phyloP scores from a whole-genome alignment of 345 rosid genomes.

The Eucalyptus paniculata region DNA sequence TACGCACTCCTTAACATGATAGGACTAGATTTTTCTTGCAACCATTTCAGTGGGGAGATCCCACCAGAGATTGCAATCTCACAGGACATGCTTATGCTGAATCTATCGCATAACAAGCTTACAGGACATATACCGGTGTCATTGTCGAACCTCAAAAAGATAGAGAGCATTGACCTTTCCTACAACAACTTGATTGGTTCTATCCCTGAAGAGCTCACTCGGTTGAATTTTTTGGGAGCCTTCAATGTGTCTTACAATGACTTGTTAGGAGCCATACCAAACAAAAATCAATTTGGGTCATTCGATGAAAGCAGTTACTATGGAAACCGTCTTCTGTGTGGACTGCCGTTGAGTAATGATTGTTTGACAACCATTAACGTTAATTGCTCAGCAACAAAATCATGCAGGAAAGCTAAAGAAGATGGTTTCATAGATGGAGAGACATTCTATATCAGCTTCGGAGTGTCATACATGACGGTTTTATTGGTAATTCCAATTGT shows the following conservation, averaged over 20 bases:
- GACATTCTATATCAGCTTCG: neutral
- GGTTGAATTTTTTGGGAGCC: fast-evolving
- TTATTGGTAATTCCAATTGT: fast-evolving
- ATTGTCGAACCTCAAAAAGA: neutral
- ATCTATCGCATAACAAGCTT: neutral
- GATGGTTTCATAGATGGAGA: neutral
- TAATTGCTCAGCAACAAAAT: neutral
- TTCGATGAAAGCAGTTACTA: fast-evolving
- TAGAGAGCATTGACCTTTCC: neutral
- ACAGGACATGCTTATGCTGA: neutral
- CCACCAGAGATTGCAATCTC: neutral
- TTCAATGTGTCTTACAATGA: neutral
- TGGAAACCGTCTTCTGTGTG: neutral
- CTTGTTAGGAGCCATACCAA: neutral
- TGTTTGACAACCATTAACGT: neutral
- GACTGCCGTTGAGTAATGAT: neutral
- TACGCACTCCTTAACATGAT: neutral
- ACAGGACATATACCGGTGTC: neutral
- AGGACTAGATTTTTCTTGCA: neutral
- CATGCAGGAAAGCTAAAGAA: fast-evolving
- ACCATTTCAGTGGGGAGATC: fast-evolving
- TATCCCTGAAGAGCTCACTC: neutral
- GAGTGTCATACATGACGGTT: fast-evolving
- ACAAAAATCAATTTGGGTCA: neutral
- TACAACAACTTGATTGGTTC: neutral